Evolutionary conservation across 2,329 filamentous ascomycete genomes (phyloP).

Genomic region (Xylogone sp.): DNA sequence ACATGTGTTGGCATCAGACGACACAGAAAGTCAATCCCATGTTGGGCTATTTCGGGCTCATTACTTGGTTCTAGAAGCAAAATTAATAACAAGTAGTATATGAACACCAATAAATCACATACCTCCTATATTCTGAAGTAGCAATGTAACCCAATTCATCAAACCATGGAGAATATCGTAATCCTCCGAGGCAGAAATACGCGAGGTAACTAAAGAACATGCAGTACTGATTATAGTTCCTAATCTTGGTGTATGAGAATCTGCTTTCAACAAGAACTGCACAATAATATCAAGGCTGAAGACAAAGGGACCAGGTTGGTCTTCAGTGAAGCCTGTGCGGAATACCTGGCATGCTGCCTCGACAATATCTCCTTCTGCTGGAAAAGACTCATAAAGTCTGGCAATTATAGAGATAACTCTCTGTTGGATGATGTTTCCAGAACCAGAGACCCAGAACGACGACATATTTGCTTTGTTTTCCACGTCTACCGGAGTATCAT

Average conservation of each 20-base stretch:
- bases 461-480: conserved; percentile 43
- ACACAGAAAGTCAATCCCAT: conserved; percentile 68
- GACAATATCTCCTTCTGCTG: conserved; percentile 60
- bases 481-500: conserved; percentile 65
- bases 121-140: conserved; percentile 62
- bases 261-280: conserved; percentile 59
- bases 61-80: conserved; percentile 47
- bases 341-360: conserved; percentile 70
- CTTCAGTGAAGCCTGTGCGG: conserved; percentile 71
- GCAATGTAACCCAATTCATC: conserved; percentile 57
- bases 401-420: conserved; percentile 48
- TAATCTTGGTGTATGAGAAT: conserved; percentile 58
- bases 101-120: conserved; percentile 17
- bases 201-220: conserved; percentile 63
- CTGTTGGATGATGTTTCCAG: conserved; percentile 45
- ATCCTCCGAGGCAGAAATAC: conserved; percentile 40
- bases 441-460: conserved; percentile 45
- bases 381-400: conserved; percentile 49
- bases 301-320: conserved; percentile 71
- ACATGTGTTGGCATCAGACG: conserved; percentile 59
- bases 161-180: conserved; percentile 46
- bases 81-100: background rate
- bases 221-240: conserved; percentile 69
- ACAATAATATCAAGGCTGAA: conserved; percentile 64
- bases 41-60: conserved; percentile 70